Evolutionary conservation across 2,329 filamentous ascomycete species (phyloP).

Genomic region (Helotiales sp.): DNA sequence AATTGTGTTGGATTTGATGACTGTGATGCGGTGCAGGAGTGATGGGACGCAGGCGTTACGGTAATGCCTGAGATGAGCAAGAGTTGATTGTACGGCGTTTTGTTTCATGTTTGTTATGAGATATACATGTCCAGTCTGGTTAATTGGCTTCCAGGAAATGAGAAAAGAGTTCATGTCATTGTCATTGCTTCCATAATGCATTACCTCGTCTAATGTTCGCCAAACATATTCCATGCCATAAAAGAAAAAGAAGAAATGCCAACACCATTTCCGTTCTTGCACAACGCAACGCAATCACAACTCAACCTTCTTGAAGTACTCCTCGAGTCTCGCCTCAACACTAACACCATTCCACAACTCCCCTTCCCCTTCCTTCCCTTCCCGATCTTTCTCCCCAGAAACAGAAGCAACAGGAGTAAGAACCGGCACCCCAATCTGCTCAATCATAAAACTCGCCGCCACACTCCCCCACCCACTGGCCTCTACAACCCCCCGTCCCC

Average conservation of each 20-base stretch:
- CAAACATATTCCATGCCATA: background rate
- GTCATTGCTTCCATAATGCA: conserved; percentile 5
- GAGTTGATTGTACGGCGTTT: background rate
- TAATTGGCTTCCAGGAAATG: conserved; percentile 12
- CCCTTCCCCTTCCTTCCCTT: conserved; percentile 47
- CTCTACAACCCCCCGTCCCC: conserved; percentile 66
- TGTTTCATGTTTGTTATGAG: conserved; percentile 20
- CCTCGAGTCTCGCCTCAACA: conserved; percentile 57
- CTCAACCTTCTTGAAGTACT: conserved; percentile 47
- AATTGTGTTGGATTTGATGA: conserved; percentile 12
- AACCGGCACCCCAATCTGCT: conserved; percentile 84
- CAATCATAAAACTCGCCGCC: conserved; percentile 89
- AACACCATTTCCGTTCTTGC: background rate
- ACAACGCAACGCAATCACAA: background rate
- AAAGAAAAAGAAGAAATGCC: background rate
- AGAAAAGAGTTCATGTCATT: conserved; percentile 8
- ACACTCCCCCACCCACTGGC: conserved; percentile 80
- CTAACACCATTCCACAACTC: conserved; percentile 67
- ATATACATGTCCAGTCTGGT: background rate
- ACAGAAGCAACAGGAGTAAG: conserved; percentile 49
- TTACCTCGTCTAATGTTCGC: conserved; percentile 3
- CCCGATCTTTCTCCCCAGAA: conserved; percentile 19
- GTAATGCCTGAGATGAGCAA: conserved; percentile 15
- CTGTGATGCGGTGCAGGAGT: conserved; percentile 9
- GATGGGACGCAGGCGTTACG: conserved; percentile 2